Percentiles rank a stretch among this genome's conserved stretches.
These are phyloP conservation scores for Lepidium aucheri DNA, from an alignment of 345 rosid species.

Conservation along the genomic window DNA sequence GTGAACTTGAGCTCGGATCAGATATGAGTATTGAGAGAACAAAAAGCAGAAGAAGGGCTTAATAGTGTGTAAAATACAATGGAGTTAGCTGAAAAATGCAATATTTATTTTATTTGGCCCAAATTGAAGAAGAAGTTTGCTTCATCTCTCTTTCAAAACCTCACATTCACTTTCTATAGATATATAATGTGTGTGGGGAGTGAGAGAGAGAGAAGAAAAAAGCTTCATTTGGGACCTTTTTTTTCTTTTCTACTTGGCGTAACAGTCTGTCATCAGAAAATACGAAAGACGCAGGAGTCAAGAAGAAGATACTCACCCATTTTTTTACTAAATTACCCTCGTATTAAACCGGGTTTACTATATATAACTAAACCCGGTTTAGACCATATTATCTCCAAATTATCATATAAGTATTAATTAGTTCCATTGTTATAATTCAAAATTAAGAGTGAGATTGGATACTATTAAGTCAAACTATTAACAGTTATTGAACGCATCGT, in stretches of 20 bases:
- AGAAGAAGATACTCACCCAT: conserved; percentile 6
- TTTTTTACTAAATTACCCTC: conserved; percentile 8
- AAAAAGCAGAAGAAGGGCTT: too few relatives aligned
- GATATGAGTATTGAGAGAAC: background rate
- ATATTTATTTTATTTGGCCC: background rate
- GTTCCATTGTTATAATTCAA: background rate
- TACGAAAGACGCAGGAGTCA: conserved; percentile 16
- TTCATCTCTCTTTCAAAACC: background rate
- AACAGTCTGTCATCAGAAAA: conserved; percentile 21
- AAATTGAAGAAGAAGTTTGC: background rate
- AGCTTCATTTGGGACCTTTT: too few relatives aligned
- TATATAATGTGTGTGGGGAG: background rate
- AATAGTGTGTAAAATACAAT: too few relatives aligned
- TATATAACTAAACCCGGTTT: background rate
- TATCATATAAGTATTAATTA: background rate
- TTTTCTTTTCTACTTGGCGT: conserved; percentile 1
- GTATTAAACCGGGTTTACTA: background rate
- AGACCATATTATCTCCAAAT: background rate
- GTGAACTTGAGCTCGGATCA: background rate
- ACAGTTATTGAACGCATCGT: background rate
- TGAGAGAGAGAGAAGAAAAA: background rate
- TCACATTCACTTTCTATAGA: background rate
- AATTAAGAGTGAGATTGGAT: background rate
- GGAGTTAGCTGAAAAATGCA: background rate
- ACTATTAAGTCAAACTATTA: too few relatives aligned